A percentile compares a stretch with the other conserved stretches of the same genome.
These are phyloP conservation scores for Alternaria sp. DNA, from an alignment of 2,329 filamentous ascomycete genomes.

Conservation along the genomic window DNA sequence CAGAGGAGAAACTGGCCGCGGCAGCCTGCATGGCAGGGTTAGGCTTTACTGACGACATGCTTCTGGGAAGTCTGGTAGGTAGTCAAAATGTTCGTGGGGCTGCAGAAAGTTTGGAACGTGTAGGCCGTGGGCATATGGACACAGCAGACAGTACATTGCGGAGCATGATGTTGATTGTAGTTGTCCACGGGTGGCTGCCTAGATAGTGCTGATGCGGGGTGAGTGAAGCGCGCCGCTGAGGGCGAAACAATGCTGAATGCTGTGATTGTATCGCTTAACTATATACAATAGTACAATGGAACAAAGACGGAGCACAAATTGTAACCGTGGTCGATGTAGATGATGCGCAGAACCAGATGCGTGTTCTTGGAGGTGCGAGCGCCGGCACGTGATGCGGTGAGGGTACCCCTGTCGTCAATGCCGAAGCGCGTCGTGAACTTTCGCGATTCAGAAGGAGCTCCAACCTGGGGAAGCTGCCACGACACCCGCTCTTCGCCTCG, in stretches of 20 bases:
- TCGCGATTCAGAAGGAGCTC: constrained; percentile 37
- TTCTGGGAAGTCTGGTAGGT: not conserved
- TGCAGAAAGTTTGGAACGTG: not conserved
- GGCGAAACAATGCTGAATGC: not conserved
- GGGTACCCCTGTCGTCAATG: constrained; percentile 32
- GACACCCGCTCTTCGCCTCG: constrained; percentile 10
- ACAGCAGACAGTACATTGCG: not conserved
- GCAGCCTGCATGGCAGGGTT: not conserved
- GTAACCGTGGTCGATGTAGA: not conserved
- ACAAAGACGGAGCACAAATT: not conserved
- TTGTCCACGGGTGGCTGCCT: not conserved
- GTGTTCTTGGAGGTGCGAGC: not conserved
- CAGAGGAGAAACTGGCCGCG: not conserved
- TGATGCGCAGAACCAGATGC: not conserved
- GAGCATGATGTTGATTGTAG: not conserved
- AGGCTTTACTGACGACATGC: not conserved
- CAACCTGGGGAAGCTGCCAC: constrained; percentile 30
- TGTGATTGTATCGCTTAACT: not conserved
- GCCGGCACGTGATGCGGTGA: constrained; percentile 34
- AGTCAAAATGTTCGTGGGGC: not conserved
- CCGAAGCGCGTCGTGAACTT: constrained; percentile 39
- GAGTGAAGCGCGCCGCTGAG: not conserved
- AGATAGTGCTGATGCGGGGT: not conserved
- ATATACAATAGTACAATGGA: not conserved
- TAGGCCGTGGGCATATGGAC: not conserved